Conservation (phyloP, 2,329 filamentous ascomycete species). For the Amylocarpus encephaloides region DNA sequence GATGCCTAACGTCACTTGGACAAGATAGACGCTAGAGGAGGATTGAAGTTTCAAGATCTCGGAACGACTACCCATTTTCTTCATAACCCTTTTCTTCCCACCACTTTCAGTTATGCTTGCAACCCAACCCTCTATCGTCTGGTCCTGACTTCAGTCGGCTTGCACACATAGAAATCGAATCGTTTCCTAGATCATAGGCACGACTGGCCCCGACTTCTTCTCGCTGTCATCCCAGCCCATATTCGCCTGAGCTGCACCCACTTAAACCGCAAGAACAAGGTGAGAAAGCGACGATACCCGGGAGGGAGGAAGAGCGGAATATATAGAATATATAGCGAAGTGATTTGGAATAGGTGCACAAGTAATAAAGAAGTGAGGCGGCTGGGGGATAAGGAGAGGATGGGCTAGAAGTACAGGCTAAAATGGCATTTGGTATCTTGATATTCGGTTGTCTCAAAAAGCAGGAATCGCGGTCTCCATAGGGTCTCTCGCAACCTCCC, state of each 20-base stretch:
- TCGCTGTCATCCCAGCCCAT: conserved; percentile 26
- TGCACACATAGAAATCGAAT: not conserved
- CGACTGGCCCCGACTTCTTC: conserved; percentile 17
- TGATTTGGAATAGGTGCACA: conserved; percentile 58
- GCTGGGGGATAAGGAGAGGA: not conserved
- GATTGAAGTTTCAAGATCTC: conserved; percentile 8
- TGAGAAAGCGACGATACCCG: conserved; percentile 46
- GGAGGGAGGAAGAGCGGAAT: conserved; percentile 56
- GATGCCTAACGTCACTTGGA: not conserved
- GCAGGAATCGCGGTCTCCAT: conserved; percentile 31
- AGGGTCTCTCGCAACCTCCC: conserved; percentile 53
- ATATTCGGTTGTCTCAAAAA: conserved; percentile 20
- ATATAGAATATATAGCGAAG: conserved; percentile 70
- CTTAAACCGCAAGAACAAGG: conserved; percentile 61
- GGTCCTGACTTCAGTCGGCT: not conserved
- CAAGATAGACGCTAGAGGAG: not conserved
- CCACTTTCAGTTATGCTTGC: conserved; percentile 23
- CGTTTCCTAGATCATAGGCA: conserved; percentile 14
- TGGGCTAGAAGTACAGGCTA: not conserved
- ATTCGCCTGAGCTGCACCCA: conserved; percentile 62
- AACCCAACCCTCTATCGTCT: not conserved
- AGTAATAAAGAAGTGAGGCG: conserved; percentile 6
- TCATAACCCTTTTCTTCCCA: conserved; percentile 25
- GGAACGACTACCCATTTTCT: conserved; percentile 15
- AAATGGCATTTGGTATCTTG: too few relatives aligned